phyloP scores from a whole-genome alignment of 495 filamentous ascomycete genomes.

The Podospora conica region DNA sequence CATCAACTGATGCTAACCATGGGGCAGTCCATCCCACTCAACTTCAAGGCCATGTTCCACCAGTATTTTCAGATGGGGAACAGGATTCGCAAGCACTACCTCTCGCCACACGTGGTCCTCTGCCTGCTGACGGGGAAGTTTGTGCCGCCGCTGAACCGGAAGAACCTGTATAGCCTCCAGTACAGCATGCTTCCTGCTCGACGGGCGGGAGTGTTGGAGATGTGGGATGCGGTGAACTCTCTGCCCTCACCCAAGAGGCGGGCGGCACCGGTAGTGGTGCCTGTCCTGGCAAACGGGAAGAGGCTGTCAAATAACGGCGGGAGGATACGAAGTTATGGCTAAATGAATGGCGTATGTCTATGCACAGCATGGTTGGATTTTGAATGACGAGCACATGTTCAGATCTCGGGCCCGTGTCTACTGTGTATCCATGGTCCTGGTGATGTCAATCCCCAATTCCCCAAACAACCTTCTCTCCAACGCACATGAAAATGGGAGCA shows the following conservation, averaged over 20 bases:
- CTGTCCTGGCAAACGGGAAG: slow-evolving; percentile 23
- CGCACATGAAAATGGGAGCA: not conserved
- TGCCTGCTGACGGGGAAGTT: slow-evolving; percentile 86
- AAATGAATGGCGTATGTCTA: slow-evolving; percentile 3
- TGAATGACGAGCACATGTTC: not conserved
- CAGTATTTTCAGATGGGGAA: slow-evolving; percentile 94
- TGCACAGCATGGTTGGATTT: not conserved
- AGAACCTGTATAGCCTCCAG: slow-evolving; percentile 92
- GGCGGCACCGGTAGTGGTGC: slow-evolving; percentile 18
- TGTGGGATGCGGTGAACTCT: slow-evolving; percentile 64
- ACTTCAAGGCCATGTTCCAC: slow-evolving; percentile 88
- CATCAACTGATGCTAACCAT: not conserved
- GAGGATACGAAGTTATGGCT: slow-evolving; percentile 24
- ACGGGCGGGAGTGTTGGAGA: slow-evolving; percentile 70
- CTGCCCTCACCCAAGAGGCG: slow-evolving; percentile 48
- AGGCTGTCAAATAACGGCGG: slow-evolving; percentile 21
- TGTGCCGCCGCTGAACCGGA: slow-evolving; percentile 83
- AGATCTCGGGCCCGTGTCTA: not conserved
- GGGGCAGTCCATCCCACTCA: slow-evolving; percentile 73
- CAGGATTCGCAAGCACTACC: slow-evolving; percentile 90
- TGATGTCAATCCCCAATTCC: not conserved
- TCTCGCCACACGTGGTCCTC: slow-evolving; percentile 78
- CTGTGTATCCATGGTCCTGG: not conserved
- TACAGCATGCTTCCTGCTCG: slow-evolving; percentile 94
- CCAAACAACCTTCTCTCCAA: not conserved